Evolutionary conservation across 306 rosid species (phyloP), one percentile per base, ranked within the genome.

Genomic region (Acacia crassicarpa): DNA sequence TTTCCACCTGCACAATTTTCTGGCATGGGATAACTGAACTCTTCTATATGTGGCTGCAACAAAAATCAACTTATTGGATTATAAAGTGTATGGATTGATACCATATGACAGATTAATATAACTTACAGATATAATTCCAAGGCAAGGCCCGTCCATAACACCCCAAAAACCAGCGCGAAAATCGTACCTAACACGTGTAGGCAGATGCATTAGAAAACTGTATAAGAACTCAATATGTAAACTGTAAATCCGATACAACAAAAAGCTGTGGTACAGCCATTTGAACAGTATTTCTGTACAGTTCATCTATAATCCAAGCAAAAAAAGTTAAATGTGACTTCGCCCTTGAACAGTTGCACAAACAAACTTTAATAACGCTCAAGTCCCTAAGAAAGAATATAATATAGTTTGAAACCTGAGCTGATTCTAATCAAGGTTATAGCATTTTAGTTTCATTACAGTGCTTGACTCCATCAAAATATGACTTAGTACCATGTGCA

Each of bases 101-200:
- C 30, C 46, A 38, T 22, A 32, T 22, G 19, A 67, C 4, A 68
- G 43, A 83, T 58, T 72, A 53, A 80, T 86, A 80, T 68, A 83
- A 86, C 98, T 93, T 91, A 93, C 99, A 45, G 94, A 98, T 70
- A 96, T 88, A 83, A 96, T 96, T 86, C 98, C 99, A 78, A 90
- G 98, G 85, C 99, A 90, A 75, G 94, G 98, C 66, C 99, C 97
- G 27, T 94, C 97, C 48, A 91, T 85, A 78, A 89, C 78, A 48
- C 99, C 99, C 99, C 99, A 96, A 85, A 96, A 96, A 82, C 99
- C 99, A 56, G 97, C 98, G 54, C 97, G 90, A 78, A 87, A 81
- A 77, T 96, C 99, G 73, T 96, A 96, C 99, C 99, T 96, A 83
- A 49, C 77, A 61, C 25, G 30, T 23, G 72, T 30, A 77, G 54